phyloP scores from a whole-genome alignment of 768 basidiomycete genomes.

The Lactarius psammicola region DNA sequence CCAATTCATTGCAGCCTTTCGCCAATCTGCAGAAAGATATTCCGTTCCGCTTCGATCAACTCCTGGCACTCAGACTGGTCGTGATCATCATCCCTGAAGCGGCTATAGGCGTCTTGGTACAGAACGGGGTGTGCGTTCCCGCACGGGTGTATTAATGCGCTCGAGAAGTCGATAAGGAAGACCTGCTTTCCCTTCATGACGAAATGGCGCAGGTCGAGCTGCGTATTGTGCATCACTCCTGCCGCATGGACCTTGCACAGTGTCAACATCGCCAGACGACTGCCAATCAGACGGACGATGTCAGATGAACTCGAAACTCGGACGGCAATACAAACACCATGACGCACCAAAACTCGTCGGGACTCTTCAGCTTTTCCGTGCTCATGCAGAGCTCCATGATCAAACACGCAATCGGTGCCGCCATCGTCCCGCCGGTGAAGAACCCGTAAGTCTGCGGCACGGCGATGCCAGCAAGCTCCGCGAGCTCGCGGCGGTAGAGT shows the following conservation, averaged over 20 bases:
- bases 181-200: constrained; percentile 20
- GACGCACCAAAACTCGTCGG: constrained; percentile 19
- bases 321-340: background rate
- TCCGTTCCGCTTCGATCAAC: background rate
- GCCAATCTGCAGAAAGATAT: constrained; percentile 7
- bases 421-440: constrained; percentile 11
- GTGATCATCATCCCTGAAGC: background rate
- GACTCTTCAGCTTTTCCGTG: background rate
- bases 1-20: background rate
- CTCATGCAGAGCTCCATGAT: constrained; percentile 18
- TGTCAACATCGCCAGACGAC: constrained; percentile 19
- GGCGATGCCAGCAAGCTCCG: constrained; percentile 8
- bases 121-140: constrained; percentile 6
- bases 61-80: constrained; percentile 7
- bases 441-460: constrained; percentile 16
- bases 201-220: constrained; percentile 19
- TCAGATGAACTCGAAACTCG: background rate
- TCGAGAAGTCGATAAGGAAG: constrained; percentile 17
- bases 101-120: background rate
- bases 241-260: constrained; percentile 15
- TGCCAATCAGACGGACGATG: background rate
- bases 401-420: constrained; percentile 8
- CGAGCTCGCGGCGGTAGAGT: constrained; percentile 9
- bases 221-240: constrained; percentile 13
- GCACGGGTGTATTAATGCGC: constrained; percentile 5